phyloP scores from a whole-genome alignment of 805 yeast genomes.

The Zygotorulaspora florentina region DNA sequence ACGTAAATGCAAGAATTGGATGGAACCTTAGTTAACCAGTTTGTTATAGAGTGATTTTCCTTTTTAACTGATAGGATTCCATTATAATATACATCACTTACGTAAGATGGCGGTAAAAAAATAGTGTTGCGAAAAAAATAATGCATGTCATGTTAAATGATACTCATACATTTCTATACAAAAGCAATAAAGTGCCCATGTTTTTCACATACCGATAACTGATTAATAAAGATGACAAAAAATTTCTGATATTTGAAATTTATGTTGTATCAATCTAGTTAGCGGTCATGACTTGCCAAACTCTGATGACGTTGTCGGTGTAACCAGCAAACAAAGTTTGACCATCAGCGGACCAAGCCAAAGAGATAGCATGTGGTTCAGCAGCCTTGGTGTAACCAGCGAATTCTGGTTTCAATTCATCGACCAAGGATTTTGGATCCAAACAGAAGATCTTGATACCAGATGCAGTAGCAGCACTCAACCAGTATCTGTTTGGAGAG shows the following conservation, averaged over 20 bases:
- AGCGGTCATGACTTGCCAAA: constrained; percentile 98
- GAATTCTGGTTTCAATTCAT: constrained; percentile 97
- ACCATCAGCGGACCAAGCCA: constrained; percentile 99
- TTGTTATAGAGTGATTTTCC: background rate
- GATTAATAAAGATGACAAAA: background rate
- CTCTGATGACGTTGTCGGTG: constrained; percentile 99
- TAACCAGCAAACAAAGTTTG: constrained; percentile 99
- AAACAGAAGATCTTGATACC: constrained; percentile 98
- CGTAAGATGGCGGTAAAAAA: background rate
- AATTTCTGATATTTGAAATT: constrained; percentile 9
- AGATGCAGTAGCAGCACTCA: constrained; percentile 97
- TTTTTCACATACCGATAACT: constrained; percentile 5
- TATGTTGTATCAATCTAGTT: constrained; percentile 22
- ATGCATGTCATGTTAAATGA: constrained; percentile 4
- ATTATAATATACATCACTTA: background rate
- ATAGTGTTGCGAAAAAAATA: background rate
- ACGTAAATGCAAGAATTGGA: background rate
- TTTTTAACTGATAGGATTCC: background rate
- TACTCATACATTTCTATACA: constrained; percentile 12
- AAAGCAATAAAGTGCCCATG: background rate
- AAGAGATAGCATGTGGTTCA: constrained; percentile 97
- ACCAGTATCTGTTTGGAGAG: constrained; percentile 99
- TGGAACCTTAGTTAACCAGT: no score
- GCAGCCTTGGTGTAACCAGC: constrained; percentile 82
- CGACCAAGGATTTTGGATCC: constrained; percentile 89